phyloP scores from a whole-genome alignment of 2,329 filamentous ascomycete genomes.

The Colletotrichum liaoningense region DNA sequence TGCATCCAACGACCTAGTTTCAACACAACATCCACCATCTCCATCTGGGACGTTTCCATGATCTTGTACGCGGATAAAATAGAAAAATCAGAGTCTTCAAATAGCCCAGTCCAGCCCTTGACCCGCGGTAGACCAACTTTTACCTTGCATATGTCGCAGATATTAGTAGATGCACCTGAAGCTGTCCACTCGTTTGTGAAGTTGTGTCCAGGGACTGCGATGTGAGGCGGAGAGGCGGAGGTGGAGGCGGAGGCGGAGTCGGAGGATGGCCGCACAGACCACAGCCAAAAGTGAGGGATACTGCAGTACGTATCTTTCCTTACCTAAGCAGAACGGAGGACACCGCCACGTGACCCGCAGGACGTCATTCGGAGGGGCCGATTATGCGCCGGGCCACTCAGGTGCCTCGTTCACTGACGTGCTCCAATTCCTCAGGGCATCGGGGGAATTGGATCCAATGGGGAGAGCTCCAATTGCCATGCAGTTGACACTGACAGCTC shows the following conservation, averaged over 20 bases:
- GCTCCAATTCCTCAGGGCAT: neutral
- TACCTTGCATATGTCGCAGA: neutral
- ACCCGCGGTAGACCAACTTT: neutral
- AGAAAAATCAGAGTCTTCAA: neutral
- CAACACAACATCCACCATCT: neutral
- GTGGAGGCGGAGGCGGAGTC: constrained; percentile 1
- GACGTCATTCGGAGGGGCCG: constrained; percentile 19
- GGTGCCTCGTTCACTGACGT: neutral
- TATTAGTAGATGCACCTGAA: neutral
- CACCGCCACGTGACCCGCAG: constrained; percentile 4
- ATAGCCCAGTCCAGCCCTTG: neutral
- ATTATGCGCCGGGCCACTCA: neutral
- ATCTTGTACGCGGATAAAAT: neutral
- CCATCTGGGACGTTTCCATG: neutral
- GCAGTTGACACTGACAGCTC: constrained; percentile 3
- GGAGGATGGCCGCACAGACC: neutral
- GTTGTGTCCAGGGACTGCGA: neutral
- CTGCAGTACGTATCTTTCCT: neutral
- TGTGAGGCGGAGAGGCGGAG: neutral
- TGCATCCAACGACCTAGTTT: neutral
- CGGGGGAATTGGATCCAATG: neutral
- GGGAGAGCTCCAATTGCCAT: constrained; percentile 19
- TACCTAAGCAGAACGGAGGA: neutral
- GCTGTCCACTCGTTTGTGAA: neutral
- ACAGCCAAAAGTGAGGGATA: neutral